A percentile compares a stretch with the other conserved stretches of the same genome.
These are phyloP conservation scores for Neurospora terricola DNA, from an alignment of 495 filamentous ascomycete species.

Conservation along the genomic window DNA sequence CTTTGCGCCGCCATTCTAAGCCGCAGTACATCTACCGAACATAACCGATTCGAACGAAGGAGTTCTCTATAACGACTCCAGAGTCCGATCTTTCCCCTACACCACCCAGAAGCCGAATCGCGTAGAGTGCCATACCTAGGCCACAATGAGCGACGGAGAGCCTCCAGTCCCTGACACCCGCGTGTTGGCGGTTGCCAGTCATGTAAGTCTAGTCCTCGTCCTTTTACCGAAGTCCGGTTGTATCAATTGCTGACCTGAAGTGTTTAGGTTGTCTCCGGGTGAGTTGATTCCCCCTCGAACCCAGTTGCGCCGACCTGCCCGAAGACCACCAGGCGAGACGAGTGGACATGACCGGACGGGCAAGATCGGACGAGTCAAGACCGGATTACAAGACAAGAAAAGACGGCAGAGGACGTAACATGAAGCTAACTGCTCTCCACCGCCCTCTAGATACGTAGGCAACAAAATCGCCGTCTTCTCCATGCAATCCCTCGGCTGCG, in stretches of 20 bases:
- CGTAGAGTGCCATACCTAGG: neutral
- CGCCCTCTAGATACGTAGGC: constrained; percentile 52
- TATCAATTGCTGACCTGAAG: constrained; percentile 23
- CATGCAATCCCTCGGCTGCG: constrained; percentile 86
- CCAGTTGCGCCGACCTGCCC: neutral
- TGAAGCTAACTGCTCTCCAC: neutral
- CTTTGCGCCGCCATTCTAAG: neutral
- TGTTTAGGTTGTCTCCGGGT: constrained; percentile 69
- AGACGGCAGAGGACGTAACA: neutral
- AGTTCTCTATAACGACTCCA: neutral
- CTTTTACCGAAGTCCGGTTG: neutral
- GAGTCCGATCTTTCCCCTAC: neutral
- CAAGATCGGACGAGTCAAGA: neutral
- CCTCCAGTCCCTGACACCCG: constrained; percentile 69
- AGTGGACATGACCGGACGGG: neutral
- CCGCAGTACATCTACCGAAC: neutral
- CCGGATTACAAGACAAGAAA: neutral
- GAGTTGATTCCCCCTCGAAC: constrained; percentile 24
- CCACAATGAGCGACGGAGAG: constrained; percentile 27
- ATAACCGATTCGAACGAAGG: neutral
- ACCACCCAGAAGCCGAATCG: neutral
- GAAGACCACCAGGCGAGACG: neutral
- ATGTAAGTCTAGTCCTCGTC: constrained; percentile 54
- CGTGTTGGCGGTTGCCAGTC: constrained; percentile 90
- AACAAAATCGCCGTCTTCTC: constrained; percentile 92